Evolutionary conservation across 257 asterid genomes (phyloP).

Genomic region (Plantago elongata): DNA sequence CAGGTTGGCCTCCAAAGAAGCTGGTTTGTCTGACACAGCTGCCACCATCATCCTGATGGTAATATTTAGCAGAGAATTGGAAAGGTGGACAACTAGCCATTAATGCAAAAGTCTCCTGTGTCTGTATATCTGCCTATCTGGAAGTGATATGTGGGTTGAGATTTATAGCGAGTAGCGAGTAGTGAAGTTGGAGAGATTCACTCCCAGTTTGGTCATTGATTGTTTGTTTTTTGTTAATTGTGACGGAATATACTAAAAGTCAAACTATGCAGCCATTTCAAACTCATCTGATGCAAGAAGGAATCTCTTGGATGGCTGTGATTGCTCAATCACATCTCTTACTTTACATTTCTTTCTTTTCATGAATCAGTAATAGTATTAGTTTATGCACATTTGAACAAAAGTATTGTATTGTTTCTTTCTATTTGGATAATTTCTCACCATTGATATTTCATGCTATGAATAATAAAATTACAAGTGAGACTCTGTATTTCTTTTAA

Average conservation of each 20-base stretch:
- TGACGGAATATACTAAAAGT: constrained; percentile 35
- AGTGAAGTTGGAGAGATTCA: background rate
- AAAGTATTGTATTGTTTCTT: background rate
- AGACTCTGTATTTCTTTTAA: too few species aligned
- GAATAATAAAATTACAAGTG: too few species aligned
- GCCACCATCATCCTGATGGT: constrained; percentile 36
- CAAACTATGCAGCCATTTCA: constrained; percentile 30
- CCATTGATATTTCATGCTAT: background rate
- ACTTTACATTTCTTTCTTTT: background rate
- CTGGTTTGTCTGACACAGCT: constrained; percentile 63
- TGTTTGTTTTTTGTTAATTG: constrained; percentile 18
- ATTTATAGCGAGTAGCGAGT: constrained; percentile 6
- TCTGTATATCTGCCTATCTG: background rate
- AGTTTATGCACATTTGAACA: background rate
- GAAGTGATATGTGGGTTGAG: background rate
- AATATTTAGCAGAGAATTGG: constrained; percentile 61
- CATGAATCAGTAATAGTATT: background rate
- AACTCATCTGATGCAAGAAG: constrained; percentile 18
- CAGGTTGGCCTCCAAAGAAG: constrained; percentile 74
- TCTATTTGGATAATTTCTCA: background rate
- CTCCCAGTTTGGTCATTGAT: too few species aligned
- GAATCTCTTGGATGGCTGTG: constrained; percentile 35
- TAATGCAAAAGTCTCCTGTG: background rate
- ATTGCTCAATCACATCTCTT: constrained; percentile 25
- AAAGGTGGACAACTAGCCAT: constrained; percentile 88